Evolutionary conservation across 2,329 filamentous ascomycete genomes (phyloP).

Genomic region (Elsinoe arachidis): DNA sequence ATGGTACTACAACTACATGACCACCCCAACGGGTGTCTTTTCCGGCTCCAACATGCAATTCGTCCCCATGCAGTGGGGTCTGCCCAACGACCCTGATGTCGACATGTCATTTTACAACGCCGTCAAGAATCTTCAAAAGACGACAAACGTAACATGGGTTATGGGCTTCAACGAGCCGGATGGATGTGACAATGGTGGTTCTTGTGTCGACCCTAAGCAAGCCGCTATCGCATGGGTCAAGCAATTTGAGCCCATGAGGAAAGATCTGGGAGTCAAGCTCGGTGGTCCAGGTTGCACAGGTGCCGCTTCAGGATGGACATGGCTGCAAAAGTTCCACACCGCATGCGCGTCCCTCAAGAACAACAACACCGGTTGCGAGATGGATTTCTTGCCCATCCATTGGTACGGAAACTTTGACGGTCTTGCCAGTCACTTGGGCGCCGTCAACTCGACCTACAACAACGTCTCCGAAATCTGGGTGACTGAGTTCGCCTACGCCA

Average conservation of each 20-base stretch:
- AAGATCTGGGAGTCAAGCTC: constrained; percentile 53
- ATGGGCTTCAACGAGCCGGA: constrained; percentile 79
- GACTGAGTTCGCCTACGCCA: constrained; percentile 61
- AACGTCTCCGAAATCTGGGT: constrained; percentile 58
- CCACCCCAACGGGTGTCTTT: constrained; percentile 36
- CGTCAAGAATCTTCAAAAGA: constrained; percentile 48
- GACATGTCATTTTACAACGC: constrained; percentile 53
- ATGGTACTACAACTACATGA: constrained; percentile 79
- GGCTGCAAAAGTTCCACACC: constrained; percentile 58
- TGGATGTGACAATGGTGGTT: constrained; percentile 51
- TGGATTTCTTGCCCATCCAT: constrained; percentile 45
- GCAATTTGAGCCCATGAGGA: constrained; percentile 60
- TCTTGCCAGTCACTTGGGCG: constrained; percentile 57
- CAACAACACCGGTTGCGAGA: constrained; percentile 33
- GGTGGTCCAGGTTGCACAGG: constrained; percentile 66
- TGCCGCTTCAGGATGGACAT: constrained; percentile 49
- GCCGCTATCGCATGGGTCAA: constrained; percentile 63
- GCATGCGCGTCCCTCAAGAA: constrained; percentile 36
- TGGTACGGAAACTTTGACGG: constrained; percentile 59
- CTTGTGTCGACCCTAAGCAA: constrained; percentile 47
- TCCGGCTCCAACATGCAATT: constrained; percentile 54
- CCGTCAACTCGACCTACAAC: constrained; percentile 42
- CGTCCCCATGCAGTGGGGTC: constrained; percentile 74
- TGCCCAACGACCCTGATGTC: constrained; percentile 30
- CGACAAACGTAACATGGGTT: constrained; percentile 56